A percentile compares a stretch with the other conserved stretches of the same genome.
Evolutionary conservation across 352 stramenopile genomes (phyloP).

Genomic region (Phytophthora ramorum): DNA sequence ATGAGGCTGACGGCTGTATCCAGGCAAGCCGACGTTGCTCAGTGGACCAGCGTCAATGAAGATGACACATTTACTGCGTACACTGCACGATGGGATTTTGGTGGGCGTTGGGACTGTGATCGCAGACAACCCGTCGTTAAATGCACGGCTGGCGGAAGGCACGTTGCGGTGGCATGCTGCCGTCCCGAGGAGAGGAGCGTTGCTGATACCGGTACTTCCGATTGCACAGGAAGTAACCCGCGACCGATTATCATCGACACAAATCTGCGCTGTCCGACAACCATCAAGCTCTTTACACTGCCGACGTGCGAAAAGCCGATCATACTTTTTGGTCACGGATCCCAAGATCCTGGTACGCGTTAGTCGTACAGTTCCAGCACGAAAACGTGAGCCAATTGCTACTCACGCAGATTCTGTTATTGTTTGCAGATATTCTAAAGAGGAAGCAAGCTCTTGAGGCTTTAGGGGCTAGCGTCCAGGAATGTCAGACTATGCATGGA

Average conservation of each 20-base stretch:
- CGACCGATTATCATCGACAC: constrained; percentile 83
- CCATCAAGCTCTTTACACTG: constrained; percentile 84
- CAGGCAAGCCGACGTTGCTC: constrained; percentile 71
- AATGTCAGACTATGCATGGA: constrained; percentile 35
- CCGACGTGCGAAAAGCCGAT: constrained; percentile 72
- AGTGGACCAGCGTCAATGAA: constrained; percentile 76
- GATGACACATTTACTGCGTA: constrained; percentile 91
- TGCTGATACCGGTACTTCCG: not conserved
- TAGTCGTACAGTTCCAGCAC: not conserved
- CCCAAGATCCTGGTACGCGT: constrained; percentile 33
- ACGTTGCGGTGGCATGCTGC: not conserved
- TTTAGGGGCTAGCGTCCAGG: constrained; percentile 53
- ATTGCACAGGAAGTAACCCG: constrained; percentile 58
- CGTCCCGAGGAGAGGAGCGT: not conserved
- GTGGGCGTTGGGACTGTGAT: constrained; percentile 87
- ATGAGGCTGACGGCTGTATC: constrained; percentile 5
- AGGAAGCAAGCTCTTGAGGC: constrained; percentile 50
- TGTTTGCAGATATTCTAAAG: constrained; percentile 38
- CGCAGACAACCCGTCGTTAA: constrained; percentile 90
- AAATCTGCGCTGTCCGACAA: constrained; percentile 61
- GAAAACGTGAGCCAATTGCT: not conserved
- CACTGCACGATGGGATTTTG: constrained; percentile 88
- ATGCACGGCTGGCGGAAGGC: constrained; percentile 69
- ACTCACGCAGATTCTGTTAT: constrained; percentile 4
- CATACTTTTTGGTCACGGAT: constrained; percentile 50